Base-by-base conservation (phyloP, 1,139 yeast species). In the Groenewaldozyma sp. region DNA sequence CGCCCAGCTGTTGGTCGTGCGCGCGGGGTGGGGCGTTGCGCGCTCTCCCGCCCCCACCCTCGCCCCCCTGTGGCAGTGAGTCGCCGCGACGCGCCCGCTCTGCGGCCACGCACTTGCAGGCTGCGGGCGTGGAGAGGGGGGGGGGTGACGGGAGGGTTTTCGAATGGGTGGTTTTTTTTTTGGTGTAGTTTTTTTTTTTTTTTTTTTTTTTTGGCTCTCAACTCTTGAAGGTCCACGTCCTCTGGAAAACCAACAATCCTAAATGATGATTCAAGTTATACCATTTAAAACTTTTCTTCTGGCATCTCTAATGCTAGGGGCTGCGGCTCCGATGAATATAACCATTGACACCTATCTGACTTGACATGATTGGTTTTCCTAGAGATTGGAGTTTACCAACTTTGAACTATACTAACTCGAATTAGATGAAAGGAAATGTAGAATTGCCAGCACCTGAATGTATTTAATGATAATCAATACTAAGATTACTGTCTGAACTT, bases 91-190 rank as follows among this genome's bases (percentile, higher is more conserved):
- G 79, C 73, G 67, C 79, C 73, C 79, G 86, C 79, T 83, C 91
- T 51, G 81, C 91, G 91, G 93, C 82, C 64, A 72, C 79, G 70
- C 88, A 88, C 53, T 68, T 79, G 50, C 63, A 63, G 43, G 68
- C 77, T 59, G 67, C 74, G 59, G 88, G 87, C 59, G 77, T 72
- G 66, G 59, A 67, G 55, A 74, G 66, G 60, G 84, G 77, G 67
- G 75, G 80, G 54, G 84, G 75, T 50, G 91, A 81, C 63, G 93
- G 91, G 65, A 81, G 82, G 74, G 88, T 81, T 51, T 74, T 80
- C 68, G 82, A 82, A 75, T 82, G 76, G 60, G 24, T 31, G 37
- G 13, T 19, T 6, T 14, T 7, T 29, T 16, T 29, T 10, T 29
- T 27, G 7, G 7, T 4, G 3, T 16, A 17, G 24, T 6, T 38